Base-by-base conservation (phyloP, 495 filamentous ascomycete genomes). In the Rhypophila decipiens region DNA sequence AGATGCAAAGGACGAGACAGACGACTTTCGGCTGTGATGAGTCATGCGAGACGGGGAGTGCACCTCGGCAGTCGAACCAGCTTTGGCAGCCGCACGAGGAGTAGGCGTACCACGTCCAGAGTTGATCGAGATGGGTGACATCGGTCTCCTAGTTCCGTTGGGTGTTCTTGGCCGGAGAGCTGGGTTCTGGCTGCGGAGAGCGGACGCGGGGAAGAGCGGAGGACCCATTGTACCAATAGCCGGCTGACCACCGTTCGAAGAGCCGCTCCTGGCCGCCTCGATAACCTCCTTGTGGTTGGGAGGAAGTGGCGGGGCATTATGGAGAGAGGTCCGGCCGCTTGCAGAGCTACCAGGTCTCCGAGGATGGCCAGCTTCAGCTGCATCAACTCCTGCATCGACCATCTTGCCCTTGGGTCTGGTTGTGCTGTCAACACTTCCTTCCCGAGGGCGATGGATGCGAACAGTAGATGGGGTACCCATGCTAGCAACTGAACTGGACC, bases 1-100 rank as follows among this genome's bases (percentile, higher is more conserved):
- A 4, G 93, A 96, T 3, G 80, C 88, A 56, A 97, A 98, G 0
- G 93, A 98, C 2, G 93, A 95, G 10, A 96, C 77, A 0, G 93
- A 98, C 4, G 90, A 93, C 46, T 87, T 77, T 13, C 87, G 77
- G 55, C 71, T 74, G 42, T 44, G 66, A 21, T 57, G 47, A 22
- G 64, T 62, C 50, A 69, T 37, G 39, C 56, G 56, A 2, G 61
- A 60, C 0, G 70, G 63, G 8, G 73, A 71, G 11, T 70, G 68
- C 24, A 70, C 36, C 23, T 73, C 69, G 7, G 57, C 56, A 31
- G 58, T 52, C 5, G 63, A 60, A 41, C 63, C 58, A 17, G 59
- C 38, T 40, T 53, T 56, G 24, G 45, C 51, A 21, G 39, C 36
- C 21, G 60, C 63, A 15, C 69, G 68, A 24, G 66, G 70, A 4